Percentiles rank a stretch among this genome's conserved stretches.
phyloP scores from a whole-genome alignment of 176 grass and related monocot genomes.

The Typha latifolia region DNA sequence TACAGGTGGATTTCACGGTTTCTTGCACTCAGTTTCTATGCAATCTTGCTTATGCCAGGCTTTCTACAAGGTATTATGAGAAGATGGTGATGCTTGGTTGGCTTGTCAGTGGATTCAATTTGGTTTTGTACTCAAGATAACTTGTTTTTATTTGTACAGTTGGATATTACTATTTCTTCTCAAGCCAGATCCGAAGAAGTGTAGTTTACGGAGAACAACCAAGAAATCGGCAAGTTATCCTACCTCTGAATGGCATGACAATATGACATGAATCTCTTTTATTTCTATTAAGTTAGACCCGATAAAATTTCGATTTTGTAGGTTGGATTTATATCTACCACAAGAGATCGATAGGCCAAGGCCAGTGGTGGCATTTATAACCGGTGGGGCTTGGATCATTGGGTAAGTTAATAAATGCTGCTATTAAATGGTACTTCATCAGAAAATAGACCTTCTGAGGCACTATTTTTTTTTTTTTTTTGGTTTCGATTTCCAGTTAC shows the following conservation, averaged over 20 bases:
- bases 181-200: conserved; percentile 81
- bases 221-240: conserved; percentile 62
- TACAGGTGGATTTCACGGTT: conserved; percentile 80
- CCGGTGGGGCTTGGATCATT: conserved; percentile 97
- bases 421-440: background rate
- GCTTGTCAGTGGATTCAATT: background rate
- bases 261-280: background rate
- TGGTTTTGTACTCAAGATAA: background rate
- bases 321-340: conserved; percentile 93
- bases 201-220: conserved; percentile 88
- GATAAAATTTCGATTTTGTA: conserved; percentile 24
- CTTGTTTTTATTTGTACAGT: conserved; percentile 38
- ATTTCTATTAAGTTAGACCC: conserved; percentile 7
- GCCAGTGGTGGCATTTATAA: conserved; percentile 93
- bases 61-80: conserved; percentile 64
- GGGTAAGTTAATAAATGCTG: conserved; percentile 44
- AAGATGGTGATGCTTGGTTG: background rate
- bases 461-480: background rate
- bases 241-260: background rate
- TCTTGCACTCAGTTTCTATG: conserved; percentile 72
- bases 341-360: conserved; percentile 39
- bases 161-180: conserved; percentile 98
- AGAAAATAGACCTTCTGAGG: background rate
- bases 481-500: conserved; percentile 51
- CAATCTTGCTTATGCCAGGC: conserved; percentile 86